A percentile compares a stretch with the other conserved stretches of the same genome.
These are phyloP conservation scores for Colletotrichum paranaense DNA, from an alignment of 2,329 filamentous ascomycete species.

Conservation along the genomic window DNA sequence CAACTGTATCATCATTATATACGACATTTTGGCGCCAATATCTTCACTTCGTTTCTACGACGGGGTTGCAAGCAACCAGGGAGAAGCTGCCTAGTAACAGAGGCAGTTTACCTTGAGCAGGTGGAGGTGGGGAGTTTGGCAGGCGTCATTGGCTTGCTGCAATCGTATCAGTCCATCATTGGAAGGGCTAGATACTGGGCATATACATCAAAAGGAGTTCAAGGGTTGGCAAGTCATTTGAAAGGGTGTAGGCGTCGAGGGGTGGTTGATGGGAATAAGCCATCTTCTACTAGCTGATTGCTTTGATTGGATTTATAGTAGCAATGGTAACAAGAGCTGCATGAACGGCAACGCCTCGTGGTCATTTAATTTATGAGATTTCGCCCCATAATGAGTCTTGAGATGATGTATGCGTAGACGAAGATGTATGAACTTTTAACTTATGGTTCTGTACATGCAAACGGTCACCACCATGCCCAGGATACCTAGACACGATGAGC, in stretches of 20 bases:
- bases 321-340: conserved; percentile 36
- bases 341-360: conserved; percentile 25
- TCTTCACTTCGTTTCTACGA: conserved; percentile 15
- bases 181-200: conserved; percentile 43
- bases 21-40: conserved; percentile 20
- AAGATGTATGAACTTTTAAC: too few species aligned
- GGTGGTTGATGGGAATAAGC: conserved; percentile 11
- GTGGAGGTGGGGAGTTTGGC: conserved; percentile 8
- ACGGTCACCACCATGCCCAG: too few species aligned
- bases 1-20: conserved; percentile 30
- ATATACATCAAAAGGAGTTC: conserved; percentile 58
- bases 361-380: background rate
- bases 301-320: conserved; percentile 34
- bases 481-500: background rate
- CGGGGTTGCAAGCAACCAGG: background rate
- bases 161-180: conserved; percentile 23
- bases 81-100: conserved; percentile 21
- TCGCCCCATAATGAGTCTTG: background rate
- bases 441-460: too few species aligned
- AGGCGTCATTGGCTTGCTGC: conserved; percentile 32
- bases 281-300: conserved; percentile 30
- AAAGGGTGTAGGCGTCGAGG: conserved; percentile 25
- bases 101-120: conserved; percentile 15
- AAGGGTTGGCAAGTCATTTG: conserved; percentile 48
- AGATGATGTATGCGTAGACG: too few species aligned